Evolutionary conservation across 257 asterid genomes (phyloP), one percentile per base, ranked within the genome.

Genomic region (Nicotiana noctiflora): DNA sequence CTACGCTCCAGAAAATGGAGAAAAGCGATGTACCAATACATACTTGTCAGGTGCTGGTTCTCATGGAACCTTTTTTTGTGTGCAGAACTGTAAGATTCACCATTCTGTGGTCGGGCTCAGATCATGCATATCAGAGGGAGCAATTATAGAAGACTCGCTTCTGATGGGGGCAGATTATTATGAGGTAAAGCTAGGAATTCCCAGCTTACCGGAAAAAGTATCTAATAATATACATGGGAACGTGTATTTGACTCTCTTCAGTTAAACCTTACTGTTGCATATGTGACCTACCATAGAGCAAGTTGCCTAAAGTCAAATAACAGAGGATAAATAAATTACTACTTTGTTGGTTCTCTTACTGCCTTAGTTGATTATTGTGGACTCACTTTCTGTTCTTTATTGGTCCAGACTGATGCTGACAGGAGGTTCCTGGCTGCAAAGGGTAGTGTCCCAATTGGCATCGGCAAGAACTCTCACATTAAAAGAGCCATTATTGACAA

Each of bases 101-200:
- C 97, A 94, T 79, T 94, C 98, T 21, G 98, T 94, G 80, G 93
- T 94, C 84, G 98, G 98, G 80, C 96, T 94, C 27, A 87, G 98
- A 81, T 94, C 98, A n/a, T 94, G 98, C 88, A 91, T 94, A 81
- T 92, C 98, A 49, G 97, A 89, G 82, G 98, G 98, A 62, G 98
- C 98, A 82, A 82, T 92, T 81, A 91, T 94, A 79, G 98, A 94
- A 87, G 98, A 94, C 80, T 40, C 97, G 17, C 84, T 94, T 86
- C 83, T 94, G 86, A 94, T 94, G 98, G 98, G 98, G 61, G 98
- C 97, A 55, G 98, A 94, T 86, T 94, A 94, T 84, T 94, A 94
- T 17, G 98, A 94, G 97, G 98, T 94, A 91, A 86, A 63, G 34
- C 72, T 82, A 68, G 52, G 19, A 68, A 65, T 37, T 68, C 10